A percentile compares a stretch with the other conserved stretches of the same genome.
These are phyloP conservation scores for Diaporthe caulivora DNA, from an alignment of 2,329 filamentous ascomycete genomes.

Conservation along the genomic window DNA sequence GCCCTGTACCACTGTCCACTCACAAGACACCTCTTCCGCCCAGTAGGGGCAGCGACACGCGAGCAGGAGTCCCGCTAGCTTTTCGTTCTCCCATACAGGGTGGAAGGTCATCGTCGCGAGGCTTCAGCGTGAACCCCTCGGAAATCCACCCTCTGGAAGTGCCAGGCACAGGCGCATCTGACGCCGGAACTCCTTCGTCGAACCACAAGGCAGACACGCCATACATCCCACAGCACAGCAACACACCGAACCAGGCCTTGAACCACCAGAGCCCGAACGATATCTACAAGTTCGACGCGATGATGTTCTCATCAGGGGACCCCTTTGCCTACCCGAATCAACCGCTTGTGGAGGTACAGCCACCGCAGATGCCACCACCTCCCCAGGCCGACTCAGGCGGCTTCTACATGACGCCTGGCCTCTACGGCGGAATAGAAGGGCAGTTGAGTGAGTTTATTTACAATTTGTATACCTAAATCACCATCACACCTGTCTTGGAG, in stretches of 20 bases:
- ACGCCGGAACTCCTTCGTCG: constrained; percentile 49
- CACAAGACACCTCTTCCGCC: constrained; percentile 25
- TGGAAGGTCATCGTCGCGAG: constrained; percentile 45
- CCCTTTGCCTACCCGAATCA: constrained; percentile 85
- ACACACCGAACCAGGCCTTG: constrained; percentile 45
- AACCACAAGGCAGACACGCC: constrained; percentile 44
- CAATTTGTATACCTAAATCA: neutral
- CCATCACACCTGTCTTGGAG: neutral
- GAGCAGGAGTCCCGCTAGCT: neutral
- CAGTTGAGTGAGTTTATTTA: constrained; percentile 63
- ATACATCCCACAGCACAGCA: constrained; percentile 34
- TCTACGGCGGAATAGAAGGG: constrained; percentile 77
- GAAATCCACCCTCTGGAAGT: constrained; percentile 62
- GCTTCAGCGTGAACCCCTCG: constrained; percentile 55
- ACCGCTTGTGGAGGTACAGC: constrained; percentile 67
- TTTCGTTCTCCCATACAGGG: constrained; percentile 38
- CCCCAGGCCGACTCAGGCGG: constrained; percentile 53
- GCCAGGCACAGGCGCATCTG: constrained; percentile 55
- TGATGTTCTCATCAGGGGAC: constrained; percentile 85
- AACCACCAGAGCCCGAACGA: constrained; percentile 54
- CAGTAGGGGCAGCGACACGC: neutral
- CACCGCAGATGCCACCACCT: constrained; percentile 48
- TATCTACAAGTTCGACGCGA: constrained; percentile 78
- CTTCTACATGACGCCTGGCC: constrained; percentile 62
- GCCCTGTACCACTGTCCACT: constrained; percentile 43